Percentiles rank a stretch among this genome's conserved stretches.
Evolutionary conservation across 2,329 filamentous ascomycete genomes (phyloP).

Genomic region (Monosporascus sp.): DNA sequence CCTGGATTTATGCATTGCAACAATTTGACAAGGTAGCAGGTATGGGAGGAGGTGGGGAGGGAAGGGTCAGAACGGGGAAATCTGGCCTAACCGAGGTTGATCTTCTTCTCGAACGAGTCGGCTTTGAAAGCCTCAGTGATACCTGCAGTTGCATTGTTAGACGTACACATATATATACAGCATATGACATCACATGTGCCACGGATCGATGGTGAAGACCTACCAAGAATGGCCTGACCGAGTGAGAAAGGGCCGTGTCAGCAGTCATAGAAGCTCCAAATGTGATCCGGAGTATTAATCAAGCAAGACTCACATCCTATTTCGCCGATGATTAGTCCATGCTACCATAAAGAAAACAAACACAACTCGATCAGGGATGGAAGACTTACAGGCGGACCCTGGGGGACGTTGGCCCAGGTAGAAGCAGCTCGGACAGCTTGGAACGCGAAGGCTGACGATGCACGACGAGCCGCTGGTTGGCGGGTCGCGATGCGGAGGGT

Average conservation of each 20-base stretch:
- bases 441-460: constrained; percentile 33
- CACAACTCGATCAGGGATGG: constrained; percentile 13
- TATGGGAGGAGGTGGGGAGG: constrained; percentile 4
- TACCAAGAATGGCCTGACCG: constrained; percentile 70
- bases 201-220: constrained; percentile 22
- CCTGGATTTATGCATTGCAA: constrained; percentile 6
- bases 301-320: constrained; percentile 32
- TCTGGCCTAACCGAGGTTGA: constrained; percentile 74
- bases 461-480: constrained; percentile 36
- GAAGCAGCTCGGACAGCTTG: constrained; percentile 57
- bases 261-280: constrained; percentile 3
- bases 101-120: constrained; percentile 89
- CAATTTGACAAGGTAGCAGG: not conserved
- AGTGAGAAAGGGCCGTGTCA: constrained; percentile 13
- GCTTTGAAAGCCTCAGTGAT: constrained; percentile 99
- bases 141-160: constrained; percentile 39
- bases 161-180: constrained; percentile 12
- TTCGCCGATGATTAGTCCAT: constrained; percentile 12
- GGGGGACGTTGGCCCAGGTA: constrained; percentile 84
- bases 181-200: constrained; percentile 11
- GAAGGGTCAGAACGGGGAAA: not conserved
- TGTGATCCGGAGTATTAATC: no score
- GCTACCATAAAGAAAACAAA: constrained; percentile 6
- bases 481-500: constrained; percentile 50
- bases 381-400: constrained; percentile 83